Conservation (phyloP, 331 rosid genomes). For the Quercus phellos region DNA sequence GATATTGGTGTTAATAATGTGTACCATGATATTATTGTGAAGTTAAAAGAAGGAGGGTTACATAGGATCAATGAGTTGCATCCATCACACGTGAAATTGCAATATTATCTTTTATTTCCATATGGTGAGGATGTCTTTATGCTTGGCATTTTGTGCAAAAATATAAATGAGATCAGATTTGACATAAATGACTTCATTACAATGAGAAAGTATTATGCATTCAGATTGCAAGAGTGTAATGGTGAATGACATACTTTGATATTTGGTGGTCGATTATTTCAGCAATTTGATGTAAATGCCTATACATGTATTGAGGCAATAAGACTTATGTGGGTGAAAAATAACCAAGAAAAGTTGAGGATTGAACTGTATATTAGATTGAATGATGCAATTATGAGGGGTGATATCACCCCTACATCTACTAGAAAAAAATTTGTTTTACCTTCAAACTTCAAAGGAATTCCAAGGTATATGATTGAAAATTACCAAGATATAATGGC, state of each 20-base stretch:
- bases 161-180: not conserved
- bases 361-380: not conserved
- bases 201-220: not conserved
- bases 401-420: too few species aligned
- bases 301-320: not conserved
- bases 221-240: not conserved
- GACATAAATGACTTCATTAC: not conserved
- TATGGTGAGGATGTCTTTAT: not conserved
- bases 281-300: not conserved
- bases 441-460: too few species aligned
- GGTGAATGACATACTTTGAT: not conserved
- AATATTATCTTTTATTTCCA: not conserved
- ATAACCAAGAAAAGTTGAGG: not conserved
- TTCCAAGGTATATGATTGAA: too few species aligned
- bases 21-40: too few species aligned
- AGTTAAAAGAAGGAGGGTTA: not conserved
- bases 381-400: too few species aligned
- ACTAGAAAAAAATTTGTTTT: too few species aligned
- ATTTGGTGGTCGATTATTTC: not conserved
- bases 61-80: not conserved
- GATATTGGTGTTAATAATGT: too few species aligned
- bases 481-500: not conserved
- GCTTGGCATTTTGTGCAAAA: not conserved
- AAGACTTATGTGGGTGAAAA: not conserved
- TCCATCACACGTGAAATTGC: not conserved